Conservation (phyloP, 495 filamentous ascomycete genomes). For the Daldinia childiae region DNA sequence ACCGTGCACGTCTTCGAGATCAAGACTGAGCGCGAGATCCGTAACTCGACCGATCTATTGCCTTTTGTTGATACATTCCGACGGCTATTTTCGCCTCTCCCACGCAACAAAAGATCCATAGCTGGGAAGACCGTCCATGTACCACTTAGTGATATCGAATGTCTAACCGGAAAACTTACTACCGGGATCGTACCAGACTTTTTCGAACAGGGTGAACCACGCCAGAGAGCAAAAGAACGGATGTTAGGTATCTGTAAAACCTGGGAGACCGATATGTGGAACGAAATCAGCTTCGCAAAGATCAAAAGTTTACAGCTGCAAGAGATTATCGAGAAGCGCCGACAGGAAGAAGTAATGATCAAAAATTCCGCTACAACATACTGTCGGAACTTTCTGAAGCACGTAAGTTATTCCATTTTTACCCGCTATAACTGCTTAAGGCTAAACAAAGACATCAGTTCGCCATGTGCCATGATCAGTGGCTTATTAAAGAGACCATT, state of each 20-base stretch:
- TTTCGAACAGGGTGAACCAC: conserved; percentile 56
- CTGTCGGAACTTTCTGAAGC: conserved; percentile 83
- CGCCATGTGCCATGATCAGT: conserved; percentile 93
- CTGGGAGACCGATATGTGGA: conserved; percentile 80
- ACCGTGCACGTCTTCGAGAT: conserved; percentile 82
- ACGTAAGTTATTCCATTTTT: conserved; percentile 67
- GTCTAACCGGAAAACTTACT: conserved; percentile 76
- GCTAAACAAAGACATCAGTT: conserved; percentile 54
- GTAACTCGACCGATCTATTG: conserved; percentile 80
- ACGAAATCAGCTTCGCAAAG: conserved; percentile 82
- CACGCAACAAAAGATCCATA: conserved; percentile 67
- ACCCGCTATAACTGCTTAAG: background rate
- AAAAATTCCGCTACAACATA: conserved; percentile 66
- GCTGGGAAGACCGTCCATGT: conserved; percentile 70
- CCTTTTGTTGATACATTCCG: conserved; percentile 78
- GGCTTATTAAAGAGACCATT: conserved; percentile 92
- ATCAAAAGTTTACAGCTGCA: conserved; percentile 81
- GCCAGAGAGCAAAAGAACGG: conserved; percentile 63
- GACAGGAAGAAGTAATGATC: conserved; percentile 65
- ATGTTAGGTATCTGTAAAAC: conserved; percentile 68
- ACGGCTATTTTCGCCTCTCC: conserved; percentile 66
- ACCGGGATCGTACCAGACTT: conserved; percentile 67
- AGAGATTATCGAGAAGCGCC: conserved; percentile 74
- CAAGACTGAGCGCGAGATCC: conserved; percentile 64
- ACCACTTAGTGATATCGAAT: conserved; percentile 78